Percentiles rank a stretch among this genome's conserved stretches.
Evolutionary conservation across 768 basidiomycete genomes (phyloP).

Genomic region (Chalciporus sphaerocephalus): DNA sequence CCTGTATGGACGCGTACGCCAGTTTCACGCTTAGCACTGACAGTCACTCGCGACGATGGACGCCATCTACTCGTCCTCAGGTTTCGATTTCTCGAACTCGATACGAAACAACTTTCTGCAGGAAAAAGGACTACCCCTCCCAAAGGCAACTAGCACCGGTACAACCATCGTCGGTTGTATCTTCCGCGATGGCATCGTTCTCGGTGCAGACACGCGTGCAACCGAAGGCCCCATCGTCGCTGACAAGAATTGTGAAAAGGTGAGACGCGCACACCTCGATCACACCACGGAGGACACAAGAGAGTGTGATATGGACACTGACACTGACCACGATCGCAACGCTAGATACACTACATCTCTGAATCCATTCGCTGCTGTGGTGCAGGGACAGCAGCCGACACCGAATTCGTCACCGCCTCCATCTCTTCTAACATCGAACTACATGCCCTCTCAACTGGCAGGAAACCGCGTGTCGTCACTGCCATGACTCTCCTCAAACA

Average conservation of each 20-base stretch:
- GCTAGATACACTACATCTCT: conserved; percentile 93
- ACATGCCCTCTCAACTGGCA: conserved; percentile 83
- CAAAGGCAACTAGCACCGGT: conserved; percentile 87
- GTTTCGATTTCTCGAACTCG: conserved; percentile 78
- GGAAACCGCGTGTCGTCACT: conserved; percentile 91
- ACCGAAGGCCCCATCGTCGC: conserved; percentile 93
- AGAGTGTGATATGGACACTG: too few relatives aligned
- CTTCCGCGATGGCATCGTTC: conserved; percentile 86
- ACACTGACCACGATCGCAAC: not conserved
- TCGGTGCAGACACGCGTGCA: conserved; percentile 95
- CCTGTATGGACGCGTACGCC: conserved; percentile 29
- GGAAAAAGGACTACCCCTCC: conserved; percentile 66
- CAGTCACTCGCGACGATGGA: conserved; percentile 37
- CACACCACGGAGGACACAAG: not conserved
- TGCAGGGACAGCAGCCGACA: conserved; percentile 98
- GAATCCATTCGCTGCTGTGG: conserved; percentile 97
- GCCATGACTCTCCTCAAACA: conserved; percentile 99
- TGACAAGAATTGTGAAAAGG: conserved; percentile 99
- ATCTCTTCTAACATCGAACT: conserved; percentile 96
- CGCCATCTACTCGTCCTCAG: conserved; percentile 45
- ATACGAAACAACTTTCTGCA: conserved; percentile 68
- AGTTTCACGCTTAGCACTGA: not conserved
- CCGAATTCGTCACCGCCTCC: conserved; percentile 89
- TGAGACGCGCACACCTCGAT: conserved; percentile 27
- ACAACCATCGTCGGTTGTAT: conserved; percentile 98